Evolutionary conservation across 1,284 basidiomycete genomes (phyloP).

Genomic region (Ganoderma lingzhi): DNA sequence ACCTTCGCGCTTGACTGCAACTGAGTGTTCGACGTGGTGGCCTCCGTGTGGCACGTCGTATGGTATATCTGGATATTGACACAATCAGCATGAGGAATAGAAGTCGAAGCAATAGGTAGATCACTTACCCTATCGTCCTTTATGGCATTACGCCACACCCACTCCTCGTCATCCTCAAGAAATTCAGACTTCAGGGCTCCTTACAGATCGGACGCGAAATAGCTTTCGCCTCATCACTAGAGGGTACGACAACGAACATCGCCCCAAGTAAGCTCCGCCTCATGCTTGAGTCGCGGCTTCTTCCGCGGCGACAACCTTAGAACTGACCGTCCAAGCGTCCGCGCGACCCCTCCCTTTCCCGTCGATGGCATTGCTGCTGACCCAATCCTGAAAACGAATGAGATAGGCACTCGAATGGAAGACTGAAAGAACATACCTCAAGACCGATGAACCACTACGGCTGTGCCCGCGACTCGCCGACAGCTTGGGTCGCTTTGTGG

Average conservation of each 20-base stretch:
- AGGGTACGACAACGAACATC: conserved; percentile 87
- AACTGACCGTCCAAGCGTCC: conserved; percentile 58
- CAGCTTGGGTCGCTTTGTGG: conserved; percentile 84
- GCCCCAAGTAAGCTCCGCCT: conserved; percentile 79
- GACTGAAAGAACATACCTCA: conserved; percentile 66
- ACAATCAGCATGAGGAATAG: neutral
- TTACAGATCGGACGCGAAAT: conserved; percentile 97
- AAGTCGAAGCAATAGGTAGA: neutral
- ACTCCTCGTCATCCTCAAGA: conserved; percentile 96
- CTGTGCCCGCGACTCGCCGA: conserved; percentile 90
- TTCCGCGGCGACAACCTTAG: conserved; percentile 67
- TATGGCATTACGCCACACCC: conserved; percentile 96
- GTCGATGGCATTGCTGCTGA: conserved; percentile 67
- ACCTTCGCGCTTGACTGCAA: conserved; percentile 19
- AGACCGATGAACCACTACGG: conserved; percentile 87
- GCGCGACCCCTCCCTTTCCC: conserved; percentile 71
- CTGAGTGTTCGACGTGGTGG: conserved; percentile 60
- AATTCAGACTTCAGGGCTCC: conserved; percentile 94
- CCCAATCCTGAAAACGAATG: conserved; percentile 76
- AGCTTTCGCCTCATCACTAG: conserved; percentile 82
- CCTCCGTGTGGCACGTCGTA: conserved; percentile 91
- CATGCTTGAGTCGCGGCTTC: conserved; percentile 77
- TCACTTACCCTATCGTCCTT: conserved; percentile 81
- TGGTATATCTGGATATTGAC: conserved; percentile 74
- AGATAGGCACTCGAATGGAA: neutral